phyloP scores from a whole-genome alignment of 2,329 filamentous ascomycete genomes.

The Herpotrichia juniperi region DNA sequence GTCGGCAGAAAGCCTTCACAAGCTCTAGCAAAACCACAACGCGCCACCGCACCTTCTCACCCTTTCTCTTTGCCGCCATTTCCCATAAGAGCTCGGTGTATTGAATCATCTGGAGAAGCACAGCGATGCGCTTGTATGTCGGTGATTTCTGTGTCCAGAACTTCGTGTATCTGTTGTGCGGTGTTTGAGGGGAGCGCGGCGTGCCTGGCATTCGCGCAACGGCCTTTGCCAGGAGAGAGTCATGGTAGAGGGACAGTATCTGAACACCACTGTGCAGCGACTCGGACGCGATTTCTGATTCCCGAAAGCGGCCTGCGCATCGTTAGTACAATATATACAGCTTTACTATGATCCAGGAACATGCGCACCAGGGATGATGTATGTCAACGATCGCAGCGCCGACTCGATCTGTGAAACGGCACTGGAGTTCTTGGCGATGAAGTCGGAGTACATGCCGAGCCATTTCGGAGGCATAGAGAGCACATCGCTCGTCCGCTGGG shows the following conservation, averaged over 20 bases:
- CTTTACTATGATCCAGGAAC: conserved; percentile 5
- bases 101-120: conserved; percentile 85
- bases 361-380: conserved; percentile 81
- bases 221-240: conserved; percentile 76
- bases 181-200: conserved; percentile 59
- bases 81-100: conserved; percentile 98
- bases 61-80: conserved; percentile 89
- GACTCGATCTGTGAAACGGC: conserved; percentile 96
- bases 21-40: conserved; percentile 84
- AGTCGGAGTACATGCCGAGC: conserved; percentile 79
- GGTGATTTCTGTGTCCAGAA: conserved; percentile 67
- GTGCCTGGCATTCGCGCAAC: conserved; percentile 61
- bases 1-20: conserved; percentile 82
- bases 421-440: conserved; percentile 92
- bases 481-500: conserved; percentile 50
- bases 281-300: conserved; percentile 94
- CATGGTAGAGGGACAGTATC: conserved; percentile 90
- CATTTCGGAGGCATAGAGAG: conserved; percentile 68
- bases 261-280: conserved; percentile 88
- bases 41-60: conserved; percentile 83
- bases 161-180: conserved; percentile 68
- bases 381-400: conserved; percentile 87
- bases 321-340: conserved; percentile 21
- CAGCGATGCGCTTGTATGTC: conserved; percentile 80
- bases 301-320: conserved; percentile 75